Evolutionary conservation across 176 grass and related monocot species (phyloP), one percentile per base, ranked within the genome.

Genomic region (Alloteropsis semialata): DNA sequence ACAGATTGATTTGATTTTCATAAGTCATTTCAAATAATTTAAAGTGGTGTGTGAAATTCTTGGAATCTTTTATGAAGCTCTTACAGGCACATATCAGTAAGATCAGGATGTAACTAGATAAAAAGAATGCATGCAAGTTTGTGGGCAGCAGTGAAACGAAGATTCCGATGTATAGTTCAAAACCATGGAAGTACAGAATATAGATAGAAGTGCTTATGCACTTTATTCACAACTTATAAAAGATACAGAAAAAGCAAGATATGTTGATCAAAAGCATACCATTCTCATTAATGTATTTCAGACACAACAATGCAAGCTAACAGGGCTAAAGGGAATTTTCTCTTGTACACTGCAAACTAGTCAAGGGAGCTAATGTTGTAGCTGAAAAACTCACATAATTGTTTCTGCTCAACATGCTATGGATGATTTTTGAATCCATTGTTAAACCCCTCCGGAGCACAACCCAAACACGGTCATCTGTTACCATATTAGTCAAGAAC

Each of bases 401-500:
- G 37, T 88, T 91, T 85, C 69, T 88, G 29, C 85, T n/a, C 55
- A 94, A 58, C 79, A 94, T 86, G 83, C 60, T 88, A 25, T 67
- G 36, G 42, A 94, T 81, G 48, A 94, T 83, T 84, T 86, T 82
- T 57, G 92, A 86, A 44, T 88, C 45, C 83, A 71, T 89, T 38
- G 76, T 76, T 58, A 92, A 76, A 54, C 86, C 87, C 71, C 71
- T 79, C 65, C 68, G 46, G 46, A 92, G 86, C 22, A 69, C 34
- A 44, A 92, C 61, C 92, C 92, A 94, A 72, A 89, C 85, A 79
- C 92, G 92, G 8, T 92, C 81, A 87, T 89, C 88, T 74, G 92
- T 94, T 80, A 80, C 65, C 89, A 90, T 89, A 79, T 94, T 94
- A 29, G 89, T 87, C 45, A 94, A 67, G 59, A 79, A 84, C 53